These are phyloP conservation scores for Plasmopara viticola DNA, from an alignment of 352 stramenopile species.

Conservation along the genomic window DNA sequence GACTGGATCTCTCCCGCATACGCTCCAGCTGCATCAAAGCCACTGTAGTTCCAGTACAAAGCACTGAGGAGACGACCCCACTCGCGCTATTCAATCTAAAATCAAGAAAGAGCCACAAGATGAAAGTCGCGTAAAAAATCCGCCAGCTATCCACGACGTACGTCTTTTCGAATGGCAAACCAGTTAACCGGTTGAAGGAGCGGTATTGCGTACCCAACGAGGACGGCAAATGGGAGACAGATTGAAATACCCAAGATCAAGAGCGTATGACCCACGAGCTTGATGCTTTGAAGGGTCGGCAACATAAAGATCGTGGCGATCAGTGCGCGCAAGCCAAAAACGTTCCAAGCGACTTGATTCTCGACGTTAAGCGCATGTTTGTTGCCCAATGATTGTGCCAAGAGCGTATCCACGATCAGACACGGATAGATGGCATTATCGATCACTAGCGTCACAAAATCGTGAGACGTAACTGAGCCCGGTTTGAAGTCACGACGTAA, in stretches of 20 bases:
- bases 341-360: constrained; percentile 20
- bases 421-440: constrained; percentile 84
- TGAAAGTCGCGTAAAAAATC: background rate
- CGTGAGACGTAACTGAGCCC: background rate
- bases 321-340: constrained; percentile 40
- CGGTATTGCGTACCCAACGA: constrained; percentile 43
- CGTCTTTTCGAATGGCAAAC: constrained; percentile 57
- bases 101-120: background rate
- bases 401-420: constrained; percentile 70
- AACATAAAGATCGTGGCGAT: constrained; percentile 71
- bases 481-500: background rate
- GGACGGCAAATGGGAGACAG: constrained; percentile 56
- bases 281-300: constrained; percentile 61
- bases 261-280: constrained; percentile 59
- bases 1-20: constrained; percentile 71
- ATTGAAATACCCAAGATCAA: constrained; percentile 60
- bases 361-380: constrained; percentile 16
- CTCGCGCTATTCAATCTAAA: constrained; percentile 27
- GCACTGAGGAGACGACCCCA: constrained; percentile 59
- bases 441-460: constrained; percentile 45
- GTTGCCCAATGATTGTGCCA: constrained; percentile 26
- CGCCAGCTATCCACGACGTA: constrained; percentile 9
- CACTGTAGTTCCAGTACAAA: constrained; percentile 82
- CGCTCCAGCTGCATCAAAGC: constrained; percentile 64
- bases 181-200: constrained; percentile 63